phyloP scores from a whole-genome alignment of 495 filamentous ascomycete species.

The Ascodesmis nigricans region DNA sequence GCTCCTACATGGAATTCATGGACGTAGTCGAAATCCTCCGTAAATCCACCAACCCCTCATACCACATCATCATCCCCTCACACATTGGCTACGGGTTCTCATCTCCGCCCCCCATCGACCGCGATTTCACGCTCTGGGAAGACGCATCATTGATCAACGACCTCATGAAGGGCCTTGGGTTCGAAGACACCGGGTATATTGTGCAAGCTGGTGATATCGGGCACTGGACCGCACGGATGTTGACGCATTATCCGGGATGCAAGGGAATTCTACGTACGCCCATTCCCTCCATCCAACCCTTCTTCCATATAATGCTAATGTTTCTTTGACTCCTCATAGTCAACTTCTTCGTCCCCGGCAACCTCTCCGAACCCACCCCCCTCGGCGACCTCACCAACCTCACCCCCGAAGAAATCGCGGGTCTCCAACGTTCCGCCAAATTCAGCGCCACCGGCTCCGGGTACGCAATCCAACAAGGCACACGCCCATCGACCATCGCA shows the following conservation, averaged over 20 bases:
- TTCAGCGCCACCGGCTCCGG: constrained; percentile 27
- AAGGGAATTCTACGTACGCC: constrained; percentile 3
- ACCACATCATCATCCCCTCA: constrained; percentile 41
- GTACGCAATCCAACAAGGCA: constrained; percentile 37
- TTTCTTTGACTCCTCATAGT: too few relatives aligned
- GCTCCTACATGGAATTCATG: constrained; percentile 34
- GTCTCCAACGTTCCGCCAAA: constrained; percentile 21
- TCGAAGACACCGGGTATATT: constrained; percentile 35
- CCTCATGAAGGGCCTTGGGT: constrained; percentile 36
- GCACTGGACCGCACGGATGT: constrained; percentile 26
- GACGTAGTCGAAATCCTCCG: constrained; percentile 25
- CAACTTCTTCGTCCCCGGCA: constrained; percentile 13
- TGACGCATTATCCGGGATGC: constrained; percentile 18
- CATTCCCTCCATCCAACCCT: too few relatives aligned
- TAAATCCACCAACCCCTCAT: constrained; percentile 33
- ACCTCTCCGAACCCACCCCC: not conserved
- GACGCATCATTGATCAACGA: constrained; percentile 31
- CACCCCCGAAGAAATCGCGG: constrained; percentile 2
- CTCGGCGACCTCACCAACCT: not conserved
- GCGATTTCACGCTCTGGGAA: constrained; percentile 27
- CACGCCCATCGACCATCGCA: constrained; percentile 36
- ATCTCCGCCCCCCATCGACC: constrained; percentile 29
- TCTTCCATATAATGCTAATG: too few relatives aligned
- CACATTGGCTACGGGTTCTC: constrained; percentile 41
- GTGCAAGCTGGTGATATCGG: constrained; percentile 46